Base-by-base conservation (phyloP, 2,329 filamentous ascomycete genomes). In the Pseudocercospora eumusae region DNA sequence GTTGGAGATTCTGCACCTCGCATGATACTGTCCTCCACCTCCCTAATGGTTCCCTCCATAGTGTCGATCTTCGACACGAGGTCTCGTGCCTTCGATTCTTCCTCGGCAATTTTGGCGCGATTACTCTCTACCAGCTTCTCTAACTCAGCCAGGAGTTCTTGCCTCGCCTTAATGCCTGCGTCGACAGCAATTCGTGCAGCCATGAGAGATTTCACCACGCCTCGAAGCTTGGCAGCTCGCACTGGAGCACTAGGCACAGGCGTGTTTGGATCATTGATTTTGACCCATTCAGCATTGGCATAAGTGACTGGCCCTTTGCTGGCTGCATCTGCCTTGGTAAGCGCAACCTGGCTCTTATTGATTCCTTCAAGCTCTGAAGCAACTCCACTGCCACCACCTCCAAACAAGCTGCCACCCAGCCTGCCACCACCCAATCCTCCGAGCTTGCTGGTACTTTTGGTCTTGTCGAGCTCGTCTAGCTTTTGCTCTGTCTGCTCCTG, bases 21-120 rank as follows among this genome's bases (percentile, higher is more conserved):
- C 84, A 99, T 92, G 68, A 99, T 98, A 54, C 86, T 88, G 67
- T 93, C 86, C 76, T 99, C 95, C 7, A 99, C 92, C 53, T 95
- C 89, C 57, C 88, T 87, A 76, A 96, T 96, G 78, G 91, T 93
- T 18, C 82, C 80, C 69, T 97, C 93, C 15, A 92, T 91, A 60
- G 87, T 86, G 2, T 80, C 77, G 69, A 89, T 91, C 60, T 88
- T 87, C n/a, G 80, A 81, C 3, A 81, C 78, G 20, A 98, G 77
- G 15, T 89, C 84, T 6, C 82, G 74, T n/a, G 87, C 80, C 36
- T 88, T 82, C 4, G 81, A 77, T 70, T 92, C 86, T 61, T 99
- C 93, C 15, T 83, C 82, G 1, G 83, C 82, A 3, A 97, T 79
- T 36, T 88, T 87, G 2, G 82, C 78, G 55, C 88, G 87, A 75